Base-by-base conservation (phyloP, 2,329 filamentous ascomycete species). In the Hymenoscyphus salicellus region DNA sequence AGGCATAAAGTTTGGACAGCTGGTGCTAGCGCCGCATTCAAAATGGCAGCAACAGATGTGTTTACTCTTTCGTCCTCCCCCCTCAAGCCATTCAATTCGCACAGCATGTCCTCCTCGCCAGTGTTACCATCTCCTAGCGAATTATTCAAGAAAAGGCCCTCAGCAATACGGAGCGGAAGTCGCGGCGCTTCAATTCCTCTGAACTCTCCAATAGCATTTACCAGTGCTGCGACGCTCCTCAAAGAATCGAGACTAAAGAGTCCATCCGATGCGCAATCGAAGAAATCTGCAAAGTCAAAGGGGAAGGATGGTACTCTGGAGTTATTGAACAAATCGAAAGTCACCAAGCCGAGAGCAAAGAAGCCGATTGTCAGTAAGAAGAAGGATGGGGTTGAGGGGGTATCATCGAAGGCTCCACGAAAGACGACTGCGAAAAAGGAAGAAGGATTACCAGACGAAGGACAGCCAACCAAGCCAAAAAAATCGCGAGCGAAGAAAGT, bases 61-160 rank as follows among this genome's bases (percentile, higher is more conserved):
- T 75, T 66, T 78, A 62, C 65, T 79, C 62, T 70, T 33, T 66
- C 67, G 28, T 72, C 68, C 63, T 74, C 66, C 71, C 75, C 65
- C 65, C 66, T 63, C 26, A 66, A 65, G 58, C 38, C 63, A 28
- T 65, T 71, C 59, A 49, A 38, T 26, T 60, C 62, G 26, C 73
- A 59, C 68, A 63, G 58, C 33, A 69, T 72, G 67, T 71, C 72
- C 49, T 75, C 72, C 58, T 76, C 68, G 69, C 75, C 65, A 68
- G 79, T 78, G n/a, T 74, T 87, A 1, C 85, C 85, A 2, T 79
- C 84, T 0, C 74, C 86, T 0, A 77, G 78, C 43, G 79, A 86
- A 2, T 72, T 87, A 10, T 68, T 83, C 1, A 75, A 78, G 61
- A 72, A 66, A 41, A 68, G 78, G 2, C 43, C 60, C 28, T 52